Evolutionary conservation across 768 basidiomycete genomes (phyloP), one percentile per base, ranked within the genome.

Genomic region (Suillus placidus): DNA sequence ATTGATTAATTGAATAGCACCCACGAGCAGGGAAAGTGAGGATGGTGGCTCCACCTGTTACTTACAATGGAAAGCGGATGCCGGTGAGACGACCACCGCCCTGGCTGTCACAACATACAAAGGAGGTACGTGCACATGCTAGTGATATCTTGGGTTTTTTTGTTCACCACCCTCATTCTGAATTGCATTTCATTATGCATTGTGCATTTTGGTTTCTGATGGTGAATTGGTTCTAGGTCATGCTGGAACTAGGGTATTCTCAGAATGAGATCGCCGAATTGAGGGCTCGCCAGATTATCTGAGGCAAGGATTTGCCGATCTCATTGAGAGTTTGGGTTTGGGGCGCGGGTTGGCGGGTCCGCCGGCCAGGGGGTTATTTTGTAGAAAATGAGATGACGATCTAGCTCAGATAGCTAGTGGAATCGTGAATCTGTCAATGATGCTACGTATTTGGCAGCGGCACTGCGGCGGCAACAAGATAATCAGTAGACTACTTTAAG

Each of bases 31-130:
- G 92, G 8, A 88, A 80, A 70, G 82, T 95, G 74, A 92, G 90
- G 73, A 81, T 95, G 69, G 91, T 93, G 30, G 89, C 88, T 2
- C 91, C 94, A 23, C 87, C 94, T 0, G 92, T 94, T 35, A 82
- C 85, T 14, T 95, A 94, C 79, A 90, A 94, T 71, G 93, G 93
- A 20, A 79, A 83, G 75, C 87, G 87, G 71, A 93, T 93, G 87
- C 83, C 85, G 37, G 84, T 94, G 49, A 83, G 80, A 58, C 83
- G 86, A 64, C 85, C 92, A n/a, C 93, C 94, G 13, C 94, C 94
- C n/a, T 94, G 88, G 84, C 81, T 93, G 30, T 93, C 92, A 61
- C 87, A 95, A 70, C 94, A 95, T 76, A 95, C 93, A 16, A 80
- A 79, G 4, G 91, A 94, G 86, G 90, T 89, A 73, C 52, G 77